These are phyloP conservation scores for Hygrophila difformis DNA, from an alignment of 257 asterid genomes.

Conservation along the genomic window DNA sequence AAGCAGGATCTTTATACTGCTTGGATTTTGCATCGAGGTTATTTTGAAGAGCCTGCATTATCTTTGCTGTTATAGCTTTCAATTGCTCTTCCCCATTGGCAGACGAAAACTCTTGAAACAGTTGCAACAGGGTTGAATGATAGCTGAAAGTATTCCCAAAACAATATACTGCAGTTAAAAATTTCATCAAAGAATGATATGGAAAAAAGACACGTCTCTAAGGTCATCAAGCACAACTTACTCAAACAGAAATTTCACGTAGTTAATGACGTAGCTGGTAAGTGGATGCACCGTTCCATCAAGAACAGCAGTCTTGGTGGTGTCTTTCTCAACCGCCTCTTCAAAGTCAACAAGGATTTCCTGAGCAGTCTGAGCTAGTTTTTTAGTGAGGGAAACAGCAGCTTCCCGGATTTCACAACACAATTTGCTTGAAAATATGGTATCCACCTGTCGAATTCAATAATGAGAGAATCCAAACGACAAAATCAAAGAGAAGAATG, in stretches of 20 bases:
- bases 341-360: slow-evolving; percentile 93
- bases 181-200: too few species aligned
- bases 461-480: slow-evolving; percentile 9
- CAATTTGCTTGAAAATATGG: slow-evolving; percentile 50
- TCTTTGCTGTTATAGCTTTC: slow-evolving; percentile 62
- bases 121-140: slow-evolving; percentile 77
- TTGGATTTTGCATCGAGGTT: slow-evolving; percentile 91
- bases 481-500: neutral
- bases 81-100: slow-evolving; percentile 54
- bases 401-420: slow-evolving; percentile 81
- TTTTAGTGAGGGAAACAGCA: slow-evolving; percentile 45
- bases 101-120: slow-evolving; percentile 50
- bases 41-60: slow-evolving; percentile 83
- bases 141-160: slow-evolving; percentile 50
- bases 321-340: slow-evolving; percentile 96
- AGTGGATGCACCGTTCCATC: slow-evolving; percentile 99
- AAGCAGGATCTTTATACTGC: slow-evolving; percentile 90
- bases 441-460: slow-evolving; percentile 49
- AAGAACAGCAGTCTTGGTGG: slow-evolving; percentile 88
- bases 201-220: too few species aligned
- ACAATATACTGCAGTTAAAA: too few species aligned
- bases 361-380: slow-evolving; percentile 86
- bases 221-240: slow-evolving; percentile 26
- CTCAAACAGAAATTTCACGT: slow-evolving; percentile 90
- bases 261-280: slow-evolving; percentile 93